Conservation (phyloP, 306 rosid genomes). For the Fragaria iinumae region DNA sequence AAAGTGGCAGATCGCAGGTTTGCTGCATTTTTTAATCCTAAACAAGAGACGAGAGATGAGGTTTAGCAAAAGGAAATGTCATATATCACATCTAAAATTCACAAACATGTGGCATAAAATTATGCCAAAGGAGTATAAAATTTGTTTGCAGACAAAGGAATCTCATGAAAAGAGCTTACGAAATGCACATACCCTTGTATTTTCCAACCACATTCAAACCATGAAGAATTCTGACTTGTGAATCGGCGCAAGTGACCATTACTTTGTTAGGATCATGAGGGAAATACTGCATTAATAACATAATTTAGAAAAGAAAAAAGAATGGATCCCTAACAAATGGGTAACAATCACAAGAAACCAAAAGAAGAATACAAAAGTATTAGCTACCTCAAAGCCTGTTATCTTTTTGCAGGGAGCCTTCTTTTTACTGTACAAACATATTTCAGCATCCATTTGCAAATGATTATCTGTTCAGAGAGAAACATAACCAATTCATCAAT, state of each 20-base stretch:
- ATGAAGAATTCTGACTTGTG: conserved; percentile 80
- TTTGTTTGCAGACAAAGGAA: background rate
- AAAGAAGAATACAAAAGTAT: conserved; percentile 23
- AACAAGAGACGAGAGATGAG: conserved; percentile 26
- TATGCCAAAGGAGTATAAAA: conserved; percentile 3
- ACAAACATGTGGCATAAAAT: background rate
- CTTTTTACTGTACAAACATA: conserved; percentile 67
- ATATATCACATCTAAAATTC: background rate
- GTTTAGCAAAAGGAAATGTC: conserved; percentile 22
- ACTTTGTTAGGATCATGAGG: conserved; percentile 70
- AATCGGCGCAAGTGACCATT: conserved; percentile 83
- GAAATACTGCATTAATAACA: conserved; percentile 56
- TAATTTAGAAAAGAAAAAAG: conserved; percentile 6
- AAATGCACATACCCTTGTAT: conserved; percentile 60
- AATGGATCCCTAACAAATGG: background rate
- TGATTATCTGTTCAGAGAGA: conserved; percentile 59
- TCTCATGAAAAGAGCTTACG: background rate
- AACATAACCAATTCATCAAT: conserved; percentile 4
- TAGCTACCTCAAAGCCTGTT: conserved; percentile 76
- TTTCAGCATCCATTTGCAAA: conserved; percentile 59
- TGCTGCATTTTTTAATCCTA: conserved; percentile 58
- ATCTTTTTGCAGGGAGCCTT: conserved; percentile 77
- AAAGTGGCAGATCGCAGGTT: conserved; percentile 63
- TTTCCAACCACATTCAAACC: conserved; percentile 72
- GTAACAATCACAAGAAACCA: background rate